Evolutionary conservation across 202 grass and related monocot species (phyloP).

Genomic region (Hordeum pubiflorum): DNA sequence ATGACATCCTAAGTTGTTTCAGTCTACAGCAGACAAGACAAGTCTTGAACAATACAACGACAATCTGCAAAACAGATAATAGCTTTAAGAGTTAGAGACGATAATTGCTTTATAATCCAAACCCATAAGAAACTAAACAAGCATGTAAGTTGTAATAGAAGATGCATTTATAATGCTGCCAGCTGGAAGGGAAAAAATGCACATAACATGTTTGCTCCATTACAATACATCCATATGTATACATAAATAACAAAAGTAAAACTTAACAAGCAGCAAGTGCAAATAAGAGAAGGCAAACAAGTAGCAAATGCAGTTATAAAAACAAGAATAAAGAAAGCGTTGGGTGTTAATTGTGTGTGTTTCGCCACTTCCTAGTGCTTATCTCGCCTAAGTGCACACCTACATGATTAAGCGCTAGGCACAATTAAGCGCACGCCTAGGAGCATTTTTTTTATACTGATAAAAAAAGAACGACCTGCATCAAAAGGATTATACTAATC

Average conservation of each 20-base stretch:
- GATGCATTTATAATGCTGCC: not conserved
- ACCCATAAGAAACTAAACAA: conserved; percentile 10
- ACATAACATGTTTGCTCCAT: not conserved
- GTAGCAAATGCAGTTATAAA: not conserved
- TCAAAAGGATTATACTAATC: not conserved
- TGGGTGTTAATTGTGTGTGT: not conserved
- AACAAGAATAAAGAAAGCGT: not conserved
- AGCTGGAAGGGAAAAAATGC: not conserved
- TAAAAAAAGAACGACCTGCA: not conserved
- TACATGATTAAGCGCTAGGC: not conserved
- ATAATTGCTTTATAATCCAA: not conserved
- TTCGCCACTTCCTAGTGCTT: not conserved
- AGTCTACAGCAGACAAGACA: not conserved
- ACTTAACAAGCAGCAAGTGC: not conserved
- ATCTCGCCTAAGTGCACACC: not conserved
- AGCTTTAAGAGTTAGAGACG: not conserved
- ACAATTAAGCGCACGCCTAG: not conserved
- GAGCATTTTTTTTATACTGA: not conserved
- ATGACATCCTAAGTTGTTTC: conserved; percentile 45
- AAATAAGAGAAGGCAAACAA: not conserved
- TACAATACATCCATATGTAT: not conserved
- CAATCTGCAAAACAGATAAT: conserved; percentile 28
- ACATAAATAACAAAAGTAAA: not conserved
- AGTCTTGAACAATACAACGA: conserved; percentile 5
- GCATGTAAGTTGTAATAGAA: not conserved